These are phyloP conservation scores for Tremella fuciformis DNA, from an alignment of 768 basidiomycete genomes.

Conservation along the genomic window DNA sequence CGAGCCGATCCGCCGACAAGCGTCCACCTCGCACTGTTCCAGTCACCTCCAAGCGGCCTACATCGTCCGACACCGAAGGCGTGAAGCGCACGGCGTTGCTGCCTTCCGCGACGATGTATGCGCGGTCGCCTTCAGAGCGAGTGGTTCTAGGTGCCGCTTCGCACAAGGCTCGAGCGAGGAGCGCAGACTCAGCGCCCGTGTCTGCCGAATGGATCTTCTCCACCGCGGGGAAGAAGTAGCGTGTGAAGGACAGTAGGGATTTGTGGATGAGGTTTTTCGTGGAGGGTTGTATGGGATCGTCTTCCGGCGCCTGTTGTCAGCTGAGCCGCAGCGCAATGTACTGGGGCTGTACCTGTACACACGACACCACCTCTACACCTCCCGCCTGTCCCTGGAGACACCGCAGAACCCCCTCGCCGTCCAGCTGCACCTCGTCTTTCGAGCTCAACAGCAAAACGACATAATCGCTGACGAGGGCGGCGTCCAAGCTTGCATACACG, in stretches of 20 bases:
- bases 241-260: conserved; percentile 88
- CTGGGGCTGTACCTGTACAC: conserved; percentile 60
- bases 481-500: conserved; percentile 76
- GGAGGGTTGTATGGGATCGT: conserved; percentile 55
- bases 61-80: conserved; percentile 53
- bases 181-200: conserved; percentile 24
- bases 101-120: conserved; percentile 72
- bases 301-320: conserved; percentile 32
- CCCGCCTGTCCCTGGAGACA: conserved; percentile 81
- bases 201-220: conserved; percentile 68
- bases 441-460: conserved; percentile 80
- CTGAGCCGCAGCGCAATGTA: not conserved
- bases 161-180: conserved; percentile 69
- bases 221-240: conserved; percentile 87
- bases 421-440: conserved; percentile 71
- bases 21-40: conserved; percentile 78
- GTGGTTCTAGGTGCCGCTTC: conserved; percentile 79
- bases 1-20: conserved; percentile 75
- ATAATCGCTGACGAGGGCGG: conserved; percentile 84
- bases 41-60: conserved; percentile 67
- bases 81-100: conserved; percentile 57
- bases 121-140: conserved; percentile 75
- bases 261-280: conserved; percentile 68
- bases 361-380: conserved; percentile 75
- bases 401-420: conserved; percentile 84